These are phyloP conservation scores for Podospora tetraspora DNA, from an alignment of 495 filamentous ascomycete species.

Conservation along the genomic window DNA sequence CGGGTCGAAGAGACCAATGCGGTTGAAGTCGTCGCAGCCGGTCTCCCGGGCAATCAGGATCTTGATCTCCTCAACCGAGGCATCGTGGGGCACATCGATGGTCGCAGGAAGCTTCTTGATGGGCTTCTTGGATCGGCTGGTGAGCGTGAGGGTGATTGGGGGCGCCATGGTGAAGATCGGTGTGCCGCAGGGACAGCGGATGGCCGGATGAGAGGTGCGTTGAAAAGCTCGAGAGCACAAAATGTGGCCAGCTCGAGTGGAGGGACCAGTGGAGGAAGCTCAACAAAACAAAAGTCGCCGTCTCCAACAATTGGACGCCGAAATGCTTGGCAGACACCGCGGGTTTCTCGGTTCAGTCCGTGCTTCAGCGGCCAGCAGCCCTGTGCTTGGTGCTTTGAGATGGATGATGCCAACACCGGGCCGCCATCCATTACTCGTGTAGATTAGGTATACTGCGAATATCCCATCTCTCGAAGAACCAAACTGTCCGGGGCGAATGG, in stretches of 20 bases:
- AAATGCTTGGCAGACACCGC: neutral
- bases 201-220: neutral
- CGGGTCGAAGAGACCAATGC: conserved; percentile 66
- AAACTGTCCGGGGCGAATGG: no score
- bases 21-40: conserved; percentile 51
- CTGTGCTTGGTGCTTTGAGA: neutral
- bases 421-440: no score
- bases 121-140: conserved; percentile 48
- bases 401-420: no score
- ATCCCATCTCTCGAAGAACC: no score
- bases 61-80: conserved; percentile 57
- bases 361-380: neutral
- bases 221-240: neutral
- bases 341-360: neutral
- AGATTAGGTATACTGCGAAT: no score
- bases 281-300: neutral
- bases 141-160: conserved; percentile 38
- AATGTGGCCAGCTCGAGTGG: neutral
- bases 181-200: neutral
- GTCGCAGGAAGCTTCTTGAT: conserved; percentile 67
- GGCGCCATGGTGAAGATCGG: conserved; percentile 25
- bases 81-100: conserved; percentile 54
- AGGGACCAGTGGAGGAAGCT: neutral
- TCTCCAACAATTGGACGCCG: neutral
- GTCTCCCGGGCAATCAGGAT: conserved; percentile 39